A percentile compares a stretch with the other conserved stretches of the same genome.
Conservation (phyloP, 2,329 filamentous ascomycete genomes). For the Ambrosiella beaveri region DNA sequence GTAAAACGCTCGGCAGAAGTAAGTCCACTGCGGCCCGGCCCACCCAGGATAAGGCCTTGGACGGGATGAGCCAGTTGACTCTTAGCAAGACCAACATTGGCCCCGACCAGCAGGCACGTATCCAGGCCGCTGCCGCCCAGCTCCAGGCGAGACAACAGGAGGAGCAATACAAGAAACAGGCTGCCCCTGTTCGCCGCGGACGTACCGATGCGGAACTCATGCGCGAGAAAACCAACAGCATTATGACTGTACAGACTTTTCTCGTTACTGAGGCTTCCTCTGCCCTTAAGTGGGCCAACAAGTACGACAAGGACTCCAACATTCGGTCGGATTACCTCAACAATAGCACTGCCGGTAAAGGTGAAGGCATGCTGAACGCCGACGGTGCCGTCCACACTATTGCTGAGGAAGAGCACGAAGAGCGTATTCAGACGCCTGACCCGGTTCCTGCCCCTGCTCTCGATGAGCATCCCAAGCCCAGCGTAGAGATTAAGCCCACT, state of each 20-base stretch:
- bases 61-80: slow-evolving; percentile 25
- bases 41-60: slow-evolving; percentile 25
- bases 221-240: slow-evolving; percentile 68
- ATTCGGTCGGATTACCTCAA: slow-evolving; percentile 75
- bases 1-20: slow-evolving; percentile 44
- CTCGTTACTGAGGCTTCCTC: slow-evolving; percentile 77
- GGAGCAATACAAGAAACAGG: slow-evolving; percentile 28
- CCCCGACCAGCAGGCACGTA: slow-evolving; percentile 79
- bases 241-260: slow-evolving; percentile 71
- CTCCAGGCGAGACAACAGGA: slow-evolving; percentile 56
- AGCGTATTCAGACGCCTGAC: slow-evolving; percentile 24
- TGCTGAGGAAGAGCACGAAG: slow-evolving; percentile 20
- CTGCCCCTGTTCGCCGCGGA: slow-evolving; percentile 29
- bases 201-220: slow-evolving; percentile 38
- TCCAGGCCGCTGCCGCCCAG: slow-evolving; percentile 76
- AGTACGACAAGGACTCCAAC: slow-evolving; percentile 69
- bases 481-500: slow-evolving; percentile 5
- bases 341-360: slow-evolving; percentile 54
- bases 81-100: slow-evolving; percentile 69
- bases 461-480: slow-evolving; percentile 12
- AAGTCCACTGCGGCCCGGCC: slow-evolving; percentile 54
- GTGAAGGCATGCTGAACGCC: slow-evolving; percentile 23
- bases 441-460: slow-evolving; percentile 16
- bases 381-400: slow-evolving; percentile 19
- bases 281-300: slow-evolving; percentile 91